Evolutionary conservation across 164 flowering plant species (phyloP).

Genomic region (Platanus orientalis): DNA sequence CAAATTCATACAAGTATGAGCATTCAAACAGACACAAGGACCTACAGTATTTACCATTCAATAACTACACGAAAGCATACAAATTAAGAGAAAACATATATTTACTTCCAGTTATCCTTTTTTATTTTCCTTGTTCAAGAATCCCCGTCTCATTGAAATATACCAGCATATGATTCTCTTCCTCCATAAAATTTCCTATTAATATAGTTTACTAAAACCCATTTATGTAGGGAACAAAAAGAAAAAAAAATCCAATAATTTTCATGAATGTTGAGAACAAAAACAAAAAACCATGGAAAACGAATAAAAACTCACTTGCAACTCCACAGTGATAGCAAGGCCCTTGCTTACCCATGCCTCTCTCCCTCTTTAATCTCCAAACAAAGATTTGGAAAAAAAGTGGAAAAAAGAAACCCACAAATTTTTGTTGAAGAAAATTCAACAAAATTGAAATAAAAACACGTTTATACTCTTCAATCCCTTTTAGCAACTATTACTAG

Average conservation of each 20-base stretch:
- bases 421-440: conserved; percentile 3
- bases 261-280: conserved; percentile 2
- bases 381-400: conserved; percentile 5
- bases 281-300: conserved; percentile 19
- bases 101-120: conserved; percentile 1
- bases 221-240: conserved; percentile 14
- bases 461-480: conserved; percentile 16
- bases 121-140: conserved; percentile 7
- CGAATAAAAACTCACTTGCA: conserved; percentile 74
- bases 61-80: neutral
- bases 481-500: conserved; percentile 18
- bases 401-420: neutral
- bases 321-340: conserved; percentile 99
- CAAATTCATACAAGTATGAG: neutral
- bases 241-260: conserved; percentile 10
- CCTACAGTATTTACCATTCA: neutral
- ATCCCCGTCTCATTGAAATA: conserved; percentile 8
- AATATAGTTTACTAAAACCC: neutral
- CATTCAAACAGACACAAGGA: neutral
- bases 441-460: neutral
- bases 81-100: neutral
- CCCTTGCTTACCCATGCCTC: conserved; percentile 87
- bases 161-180: conserved; percentile 11
- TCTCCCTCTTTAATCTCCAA: conserved; percentile 21
- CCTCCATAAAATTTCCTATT: conserved; percentile 2